A percentile compares a stretch with the other conserved stretches of the same genome.
Conservation (phyloP, 805 yeast species). For the Sugiyamaella americana region DNA sequence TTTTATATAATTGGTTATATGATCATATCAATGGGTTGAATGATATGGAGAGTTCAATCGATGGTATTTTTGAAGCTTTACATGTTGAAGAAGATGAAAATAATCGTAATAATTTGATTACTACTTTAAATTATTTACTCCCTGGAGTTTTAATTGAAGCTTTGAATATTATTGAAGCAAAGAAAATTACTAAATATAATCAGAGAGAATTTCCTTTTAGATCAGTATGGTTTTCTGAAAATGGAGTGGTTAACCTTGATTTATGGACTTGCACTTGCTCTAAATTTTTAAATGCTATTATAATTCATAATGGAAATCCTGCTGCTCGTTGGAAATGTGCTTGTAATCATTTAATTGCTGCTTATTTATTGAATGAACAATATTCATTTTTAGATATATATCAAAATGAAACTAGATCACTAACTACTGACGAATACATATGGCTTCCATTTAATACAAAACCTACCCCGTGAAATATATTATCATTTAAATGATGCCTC, state of each 20-base stretch:
- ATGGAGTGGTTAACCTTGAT: constrained; percentile 9
- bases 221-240: constrained; percentile 2
- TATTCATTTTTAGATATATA: neutral
- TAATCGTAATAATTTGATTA: constrained; percentile 9
- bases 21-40: no score
- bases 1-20: no score
- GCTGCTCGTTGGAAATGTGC: constrained; percentile 9
- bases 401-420: neutral
- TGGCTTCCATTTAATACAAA: neutral
- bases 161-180: constrained; percentile 18
- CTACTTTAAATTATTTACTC: constrained; percentile 18
- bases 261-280: constrained; percentile 22
- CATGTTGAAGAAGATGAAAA: constrained; percentile 1
- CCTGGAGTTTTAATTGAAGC: constrained; percentile 21
- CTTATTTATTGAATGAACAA: constrained; percentile 8
- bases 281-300: constrained; percentile 8
- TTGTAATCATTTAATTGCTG: constrained; percentile 23
- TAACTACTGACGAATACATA: constrained; percentile 2
- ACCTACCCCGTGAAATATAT: no score
- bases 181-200: neutral
- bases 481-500: neutral
- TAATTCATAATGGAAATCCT: constrained; percentile 1
- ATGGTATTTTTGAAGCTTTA: neutral
- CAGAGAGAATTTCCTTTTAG: neutral
- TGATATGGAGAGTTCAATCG: no score